Base-by-base conservation (phyloP, 2,329 filamentous ascomycete genomes). In the Apiospora rasikravindrae region DNA sequence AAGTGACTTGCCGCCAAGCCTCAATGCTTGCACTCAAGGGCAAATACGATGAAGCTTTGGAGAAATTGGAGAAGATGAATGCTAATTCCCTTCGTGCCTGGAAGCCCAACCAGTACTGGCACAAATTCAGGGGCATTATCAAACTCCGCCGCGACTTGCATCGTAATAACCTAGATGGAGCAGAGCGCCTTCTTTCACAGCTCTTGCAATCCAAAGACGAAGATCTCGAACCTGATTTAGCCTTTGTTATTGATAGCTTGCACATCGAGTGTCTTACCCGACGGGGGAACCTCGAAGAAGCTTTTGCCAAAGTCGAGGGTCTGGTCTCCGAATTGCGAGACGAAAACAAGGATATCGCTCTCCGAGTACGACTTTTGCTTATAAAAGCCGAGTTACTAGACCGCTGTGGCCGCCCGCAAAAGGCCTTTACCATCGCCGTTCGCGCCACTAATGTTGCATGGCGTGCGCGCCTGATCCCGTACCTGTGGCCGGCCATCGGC, bases 381-480 rank as follows among this genome's bases (percentile, higher is more conserved):
- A 82, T 92, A 68, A 97, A 97, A 80, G 91, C 91, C 0, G 86
- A 89, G 6, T 86, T 97, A 4, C 90, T 94, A 71, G 88, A 90
- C 71, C 88, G 87, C 75, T 89, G 89, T 61, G 92, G 92, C 2
- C 89, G 92, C 2, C 88, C 94, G 0, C 89, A 94, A 76, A 89
- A 92, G 73, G 94, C 90, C 0, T 94, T 98, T 80, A 94, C 93
- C 2, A 87, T 95, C 6, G 91, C 91, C 5, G 86, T 97, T 77
- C 88, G 93, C 61, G 94, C 94, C 0, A 91, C 93, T 2, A 92
- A 88, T 77, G 89, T 94, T 24, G 92, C 94, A 0, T 91, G 93
- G 85, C 88, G 91, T 67, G 89, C 92, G 1, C 87, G 91, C 1
- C 83, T 96, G 10, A 86, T 95, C 22, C 88, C 90, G 0, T 88